Evolutionary conservation across 2,329 filamentous ascomycete species (phyloP), one percentile per base, ranked within the genome.

Genomic region (Pseudovirgaria hyperparasitica): DNA sequence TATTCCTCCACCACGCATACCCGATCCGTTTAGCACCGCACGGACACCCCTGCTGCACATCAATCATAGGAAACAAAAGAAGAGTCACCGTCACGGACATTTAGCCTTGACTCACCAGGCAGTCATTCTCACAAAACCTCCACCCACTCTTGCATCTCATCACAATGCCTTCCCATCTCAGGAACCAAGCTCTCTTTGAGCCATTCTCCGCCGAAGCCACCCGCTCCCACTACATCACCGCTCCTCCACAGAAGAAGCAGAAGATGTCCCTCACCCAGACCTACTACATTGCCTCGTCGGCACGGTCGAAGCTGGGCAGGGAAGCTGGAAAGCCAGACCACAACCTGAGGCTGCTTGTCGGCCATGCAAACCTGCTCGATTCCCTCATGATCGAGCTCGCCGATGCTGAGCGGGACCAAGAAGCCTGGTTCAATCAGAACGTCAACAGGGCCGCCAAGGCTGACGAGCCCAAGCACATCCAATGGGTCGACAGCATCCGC

Each of bases 211-310:
- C 56, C 29, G 50, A 60, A 47, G 57, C 54, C 22, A 52, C 53
- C 28, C 55, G 57, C 46, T 53, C 54, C 27, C 40, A 53, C 52
- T 52, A 55, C 43, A 35, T 57, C 47, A 40, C 50, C 8, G 43
- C 54, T 27, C 55, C 56, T 35, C 54, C 60, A 31, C 52, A 56
- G 37, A 63, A 63, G 55, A 63, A 79, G 63, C 81, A 85, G 60
- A 86, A 79, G 63, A 96, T 96, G 90, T 92, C 81, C 55, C 79
- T 96, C 64, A 92, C 87, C 16, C 85, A 94, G 63, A 96, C 87
- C 36, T 98, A 96, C 78, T 93, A 84, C 66, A 79, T 96, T 47
- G 90, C 90, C 54, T 86, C 93, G 69, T 87, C 86, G 60, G 90
- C 90, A 53, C 76, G 90, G 57, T 79, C 77, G 46, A 98, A 98